Percentiles rank a stretch among this genome's conserved stretches.
Conservation (phyloP, 2,329 filamentous ascomycete genomes). For the Sarocladium oryzae region DNA sequence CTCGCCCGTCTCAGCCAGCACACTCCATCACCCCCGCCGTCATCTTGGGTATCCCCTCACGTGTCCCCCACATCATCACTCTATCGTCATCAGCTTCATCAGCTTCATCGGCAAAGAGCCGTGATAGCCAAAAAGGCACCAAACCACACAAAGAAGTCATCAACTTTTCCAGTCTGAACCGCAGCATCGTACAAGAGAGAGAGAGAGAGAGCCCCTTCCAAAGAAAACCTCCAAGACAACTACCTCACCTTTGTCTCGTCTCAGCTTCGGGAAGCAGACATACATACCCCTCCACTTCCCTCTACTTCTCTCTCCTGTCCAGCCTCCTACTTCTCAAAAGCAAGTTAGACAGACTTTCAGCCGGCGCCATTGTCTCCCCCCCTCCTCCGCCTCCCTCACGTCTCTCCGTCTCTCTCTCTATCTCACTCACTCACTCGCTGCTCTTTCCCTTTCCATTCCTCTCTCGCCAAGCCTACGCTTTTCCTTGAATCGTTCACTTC, state of each 20-base stretch:
- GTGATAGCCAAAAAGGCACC: background rate
- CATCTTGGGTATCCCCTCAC: slow-evolving; percentile 8
- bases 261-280: background rate
- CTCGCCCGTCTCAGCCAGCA: too few relatives aligned
- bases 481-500: background rate
- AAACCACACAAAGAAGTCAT: background rate
- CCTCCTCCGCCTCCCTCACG: background rate
- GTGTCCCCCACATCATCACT: slow-evolving; percentile 1
- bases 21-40: background rate
- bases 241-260: background rate
- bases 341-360: slow-evolving; percentile 2
- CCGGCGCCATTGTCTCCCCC: background rate
- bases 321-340: too few relatives aligned
- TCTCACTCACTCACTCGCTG: background rate
- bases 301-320: too few relatives aligned
- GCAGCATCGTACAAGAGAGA: background rate
- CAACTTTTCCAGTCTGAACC: background rate
- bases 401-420: background rate
- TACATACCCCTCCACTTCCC: background rate
- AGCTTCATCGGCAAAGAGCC: background rate
- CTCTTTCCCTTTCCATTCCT: background rate
- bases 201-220: too few relatives aligned
- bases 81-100: too few relatives aligned
- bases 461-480: background rate
- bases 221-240: too few relatives aligned